phyloP scores from a whole-genome alignment of 805 yeast genomes.

The Saccharomycopsis guyanensis region DNA sequence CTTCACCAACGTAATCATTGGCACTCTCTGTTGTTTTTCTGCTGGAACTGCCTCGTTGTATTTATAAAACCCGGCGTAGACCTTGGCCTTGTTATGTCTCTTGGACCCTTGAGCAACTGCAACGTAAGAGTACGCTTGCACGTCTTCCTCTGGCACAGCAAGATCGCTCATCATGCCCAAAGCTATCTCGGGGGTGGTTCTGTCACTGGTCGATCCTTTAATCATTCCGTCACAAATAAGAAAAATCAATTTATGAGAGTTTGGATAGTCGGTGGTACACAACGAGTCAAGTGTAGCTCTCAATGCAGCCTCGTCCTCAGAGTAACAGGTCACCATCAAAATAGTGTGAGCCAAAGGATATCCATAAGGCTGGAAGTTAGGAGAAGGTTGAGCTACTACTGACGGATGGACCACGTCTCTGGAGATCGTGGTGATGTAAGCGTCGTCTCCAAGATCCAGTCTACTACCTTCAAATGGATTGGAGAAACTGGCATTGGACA shows the following conservation, averaged over 20 bases:
- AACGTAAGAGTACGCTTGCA: slow-evolving; percentile 77
- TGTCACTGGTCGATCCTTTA: slow-evolving; percentile 88
- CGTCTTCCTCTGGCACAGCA: slow-evolving; percentile 63
- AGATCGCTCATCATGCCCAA: slow-evolving; percentile 81
- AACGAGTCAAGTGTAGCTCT: slow-evolving; percentile 86
- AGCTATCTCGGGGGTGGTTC: slow-evolving; percentile 84
- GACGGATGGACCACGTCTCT: slow-evolving; percentile 62
- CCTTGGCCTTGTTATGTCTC: slow-evolving; percentile 97
- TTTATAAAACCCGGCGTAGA: slow-evolving; percentile 88
- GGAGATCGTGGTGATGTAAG: slow-evolving; percentile 40
- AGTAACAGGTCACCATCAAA: slow-evolving; percentile 84
- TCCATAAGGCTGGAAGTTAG: slow-evolving; percentile 78
- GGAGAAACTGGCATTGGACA: slow-evolving; percentile 8
- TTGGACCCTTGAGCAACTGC: slow-evolving; percentile 93
- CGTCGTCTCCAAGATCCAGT: background rate
- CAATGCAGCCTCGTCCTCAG: slow-evolving; percentile 83
- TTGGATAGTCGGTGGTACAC: slow-evolving; percentile 93
- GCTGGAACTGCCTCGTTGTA: slow-evolving; percentile 69
- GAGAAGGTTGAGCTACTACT: slow-evolving; percentile 87
- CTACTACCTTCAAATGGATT: slow-evolving; percentile 17
- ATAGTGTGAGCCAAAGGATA: slow-evolving; percentile 71
- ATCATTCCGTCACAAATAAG: slow-evolving; percentile 91
- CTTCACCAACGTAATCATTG: slow-evolving; percentile 70
- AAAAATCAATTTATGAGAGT: slow-evolving; percentile 81
- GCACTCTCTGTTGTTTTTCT: slow-evolving; percentile 81